Percentiles rank a stretch among this genome's conserved stretches.
Evolutionary conservation across 352 stramenopile species (phyloP).

Genomic region (Globisporangium acanthophoron): DNA sequence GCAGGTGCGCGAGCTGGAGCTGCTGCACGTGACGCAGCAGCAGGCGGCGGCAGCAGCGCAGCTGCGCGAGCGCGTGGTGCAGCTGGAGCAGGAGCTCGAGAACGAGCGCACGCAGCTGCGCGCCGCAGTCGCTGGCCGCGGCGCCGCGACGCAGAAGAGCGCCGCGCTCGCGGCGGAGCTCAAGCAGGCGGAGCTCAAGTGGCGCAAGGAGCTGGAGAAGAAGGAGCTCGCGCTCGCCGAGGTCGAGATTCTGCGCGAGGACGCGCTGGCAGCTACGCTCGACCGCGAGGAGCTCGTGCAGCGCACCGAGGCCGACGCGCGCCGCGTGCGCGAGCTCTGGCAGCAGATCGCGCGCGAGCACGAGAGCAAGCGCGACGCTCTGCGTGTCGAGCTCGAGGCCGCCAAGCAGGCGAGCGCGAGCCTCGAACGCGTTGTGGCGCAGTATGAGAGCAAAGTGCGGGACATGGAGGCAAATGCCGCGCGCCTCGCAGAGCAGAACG

Average conservation of each 20-base stretch:
- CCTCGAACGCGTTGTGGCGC: constrained; percentile 16
- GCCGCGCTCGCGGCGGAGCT: constrained; percentile 39
- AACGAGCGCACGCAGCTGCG: constrained; percentile 47
- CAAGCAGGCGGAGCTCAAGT: constrained; percentile 45
- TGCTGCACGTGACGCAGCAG: constrained; percentile 52
- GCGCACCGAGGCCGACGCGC: constrained; percentile 65
- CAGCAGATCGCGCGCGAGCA: constrained; percentile 73
- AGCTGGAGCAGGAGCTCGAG: constrained; percentile 61
- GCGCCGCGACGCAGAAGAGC: constrained; percentile 50
- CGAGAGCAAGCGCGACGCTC: constrained; percentile 38
- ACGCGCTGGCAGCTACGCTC: constrained; percentile 30
- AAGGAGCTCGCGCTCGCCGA: constrained; percentile 49
- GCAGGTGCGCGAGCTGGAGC: constrained; percentile 59
- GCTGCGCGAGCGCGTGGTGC: constrained; percentile 36
- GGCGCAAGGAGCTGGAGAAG: constrained; percentile 59
- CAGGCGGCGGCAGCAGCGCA: constrained; percentile 32
- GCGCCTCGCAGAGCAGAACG: constrained; percentile 30
- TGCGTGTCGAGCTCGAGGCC: constrained; percentile 38
- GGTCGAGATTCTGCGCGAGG: constrained; percentile 37
- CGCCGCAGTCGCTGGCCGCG: constrained; percentile 45
- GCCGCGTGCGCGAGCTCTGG: constrained; percentile 70
- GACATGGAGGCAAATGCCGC: constrained; percentile 31
- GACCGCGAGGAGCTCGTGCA: constrained; percentile 61
- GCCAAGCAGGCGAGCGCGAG: constrained; percentile 19
- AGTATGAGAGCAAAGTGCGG: constrained; percentile 23